phyloP scores from a whole-genome alignment of 306 rosid species.

The Vachellia collinsii region DNA sequence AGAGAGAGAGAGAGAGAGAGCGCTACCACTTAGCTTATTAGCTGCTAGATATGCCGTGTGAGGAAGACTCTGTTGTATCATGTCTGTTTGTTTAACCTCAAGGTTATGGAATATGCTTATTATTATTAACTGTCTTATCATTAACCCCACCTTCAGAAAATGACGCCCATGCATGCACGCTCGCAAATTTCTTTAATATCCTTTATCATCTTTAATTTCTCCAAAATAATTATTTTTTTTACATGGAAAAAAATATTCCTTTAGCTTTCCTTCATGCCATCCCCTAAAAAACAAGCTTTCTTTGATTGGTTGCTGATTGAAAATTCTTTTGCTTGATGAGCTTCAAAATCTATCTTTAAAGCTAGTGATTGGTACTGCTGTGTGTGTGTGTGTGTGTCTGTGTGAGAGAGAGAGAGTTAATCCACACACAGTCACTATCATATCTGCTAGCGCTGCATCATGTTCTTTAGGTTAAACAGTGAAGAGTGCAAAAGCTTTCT shows the following conservation, averaged over 20 bases:
- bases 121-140: slow-evolving; percentile 46
- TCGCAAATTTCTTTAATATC: slow-evolving; percentile 18
- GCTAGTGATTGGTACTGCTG: neutral
- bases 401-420: too few relatives aligned
- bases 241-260: neutral
- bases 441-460: neutral
- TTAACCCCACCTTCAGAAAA: slow-evolving; percentile 38
- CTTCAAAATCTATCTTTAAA: neutral
- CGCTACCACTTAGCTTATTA: neutral
- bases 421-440: neutral
- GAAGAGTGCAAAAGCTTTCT: neutral
- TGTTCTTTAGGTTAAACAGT: neutral
- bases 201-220: slow-evolving; percentile 2
- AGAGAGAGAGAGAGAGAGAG: slow-evolving; percentile 2
- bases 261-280: neutral
- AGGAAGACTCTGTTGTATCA: slow-evolving; percentile 41
- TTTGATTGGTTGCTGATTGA: neutral
- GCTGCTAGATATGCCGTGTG: neutral
- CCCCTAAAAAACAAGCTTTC: neutral
- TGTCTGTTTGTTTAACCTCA: slow-evolving; percentile 44
- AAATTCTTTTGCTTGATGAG: neutral
- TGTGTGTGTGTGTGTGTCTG: too few relatives aligned
- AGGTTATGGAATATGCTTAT: slow-evolving; percentile 48
- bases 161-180: slow-evolving; percentile 35
- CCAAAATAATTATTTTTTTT: neutral